Evolutionary conservation across 352 stramenopile genomes (phyloP), one percentile per base, ranked within the genome.

Genomic region (Peronospora tabacina): DNA sequence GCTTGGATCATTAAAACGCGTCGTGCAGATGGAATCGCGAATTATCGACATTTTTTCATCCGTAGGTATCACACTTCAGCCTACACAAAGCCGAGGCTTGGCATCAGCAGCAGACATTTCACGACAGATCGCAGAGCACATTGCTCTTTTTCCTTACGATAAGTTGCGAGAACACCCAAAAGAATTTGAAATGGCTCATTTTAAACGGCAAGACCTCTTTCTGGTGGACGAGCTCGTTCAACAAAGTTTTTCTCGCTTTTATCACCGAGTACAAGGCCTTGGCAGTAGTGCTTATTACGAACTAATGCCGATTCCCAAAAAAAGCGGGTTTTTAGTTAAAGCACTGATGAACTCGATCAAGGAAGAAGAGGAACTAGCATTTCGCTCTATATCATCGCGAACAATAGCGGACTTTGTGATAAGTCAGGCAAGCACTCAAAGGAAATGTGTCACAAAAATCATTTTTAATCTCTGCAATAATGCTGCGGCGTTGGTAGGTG

Each of bases 321-420:
- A 87, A 39, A 86, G 74, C 34, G 82, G 77, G 0, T 89, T 93
- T 41, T 57, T 93, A 9, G 75, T 93, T 6, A 85, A 79, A 45
- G 65, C 80, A 15, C 50, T 90, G 11, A 93, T 93, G 80, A 73
- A 87, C 5, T 72, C 75, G 5, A 68, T 91, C 52, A 93, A 91
- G 32, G 66, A 55, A 42, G 75, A 89, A 53, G 53, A 68, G 0
- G 63, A 75, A 29, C n/a, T 32, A 7, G 61, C 58, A 8, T 79
- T 87, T 48, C 68, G 69, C 20, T 28, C 19, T 0, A 54, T 90
- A 16, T 68, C 70, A n/a, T 65, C 80, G 1, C 45, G 66, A 28
- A 60, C 76, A 0, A 49, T 93, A 16, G 77, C 74, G 1, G 38
- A 57, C 8, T 93, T 93, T 61, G 61, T 82, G 2, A 44, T 84